A percentile compares a stretch with the other conserved stretches of the same genome.
phyloP scores from a whole-genome alignment of 306 rosid genomes.

The Vicia faba region DNA sequence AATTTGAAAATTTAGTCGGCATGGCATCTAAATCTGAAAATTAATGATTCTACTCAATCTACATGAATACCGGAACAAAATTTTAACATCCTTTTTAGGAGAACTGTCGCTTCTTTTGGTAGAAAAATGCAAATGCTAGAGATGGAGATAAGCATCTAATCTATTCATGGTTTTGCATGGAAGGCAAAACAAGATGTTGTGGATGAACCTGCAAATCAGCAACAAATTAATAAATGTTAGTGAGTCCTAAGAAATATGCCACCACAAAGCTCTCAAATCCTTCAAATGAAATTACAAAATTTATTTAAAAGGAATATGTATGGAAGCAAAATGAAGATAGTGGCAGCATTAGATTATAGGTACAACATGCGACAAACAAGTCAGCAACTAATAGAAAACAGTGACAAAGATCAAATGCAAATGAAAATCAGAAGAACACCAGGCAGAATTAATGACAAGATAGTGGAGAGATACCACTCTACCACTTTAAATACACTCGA shows the following conservation, averaged over 20 bases:
- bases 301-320: not conserved
- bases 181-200: conserved; percentile 40
- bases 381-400: no score
- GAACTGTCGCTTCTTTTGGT: not conserved
- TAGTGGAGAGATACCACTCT: not conserved
- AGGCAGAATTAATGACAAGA: no score
- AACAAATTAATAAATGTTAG: conserved; percentile 17
- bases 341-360: not conserved
- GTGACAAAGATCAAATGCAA: no score
- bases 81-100: conserved; percentile 8
- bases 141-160: conserved; percentile 17
- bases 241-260: not conserved
- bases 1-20: not conserved
- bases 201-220: conserved; percentile 42
- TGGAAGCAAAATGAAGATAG: not conserved
- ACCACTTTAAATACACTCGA: not conserved
- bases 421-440: no score
- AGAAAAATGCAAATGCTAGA: not conserved
- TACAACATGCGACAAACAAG: no score
- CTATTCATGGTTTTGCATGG: conserved; percentile 45
- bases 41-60: not conserved
- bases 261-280: not conserved
- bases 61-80: conserved; percentile 35
- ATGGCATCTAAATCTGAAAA: conserved; percentile 12
- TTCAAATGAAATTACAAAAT: not conserved